These are phyloP conservation scores for Wickerhamiella domercqiae DNA, from an alignment of 805 yeast genomes.

Conservation along the genomic window DNA sequence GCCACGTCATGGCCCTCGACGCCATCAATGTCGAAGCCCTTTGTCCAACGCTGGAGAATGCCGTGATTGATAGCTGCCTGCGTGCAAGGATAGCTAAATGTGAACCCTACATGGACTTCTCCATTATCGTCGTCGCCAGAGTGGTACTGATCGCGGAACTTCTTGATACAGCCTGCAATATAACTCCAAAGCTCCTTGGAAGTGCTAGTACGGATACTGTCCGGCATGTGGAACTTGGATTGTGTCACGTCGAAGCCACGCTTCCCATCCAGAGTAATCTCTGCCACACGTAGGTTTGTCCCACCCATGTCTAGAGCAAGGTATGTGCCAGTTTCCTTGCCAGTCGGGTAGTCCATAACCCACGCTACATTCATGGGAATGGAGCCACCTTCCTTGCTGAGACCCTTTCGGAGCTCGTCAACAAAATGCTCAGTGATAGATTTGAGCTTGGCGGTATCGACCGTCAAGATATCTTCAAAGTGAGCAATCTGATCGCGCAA, in stretches of 20 bases:
- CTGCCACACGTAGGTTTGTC: constrained; percentile 85
- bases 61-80: constrained; percentile 79
- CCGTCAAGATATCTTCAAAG: constrained; percentile 47
- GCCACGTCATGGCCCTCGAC: constrained; percentile 94
- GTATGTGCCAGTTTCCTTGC: constrained; percentile 77
- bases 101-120: constrained; percentile 75
- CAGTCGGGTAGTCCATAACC: constrained; percentile 90
- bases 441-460: constrained; percentile 43
- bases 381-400: constrained; percentile 48
- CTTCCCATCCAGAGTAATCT: constrained; percentile 70
- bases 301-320: constrained; percentile 96
- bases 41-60: constrained; percentile 88
- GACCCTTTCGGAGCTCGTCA: constrained; percentile 66
- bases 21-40: constrained; percentile 85
- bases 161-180: constrained; percentile 66
- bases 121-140: constrained; percentile 33
- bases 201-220: constrained; percentile 60
- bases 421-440: constrained; percentile 63
- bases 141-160: constrained; percentile 56
- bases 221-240: constrained; percentile 72
- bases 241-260: constrained; percentile 74
- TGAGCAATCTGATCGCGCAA: constrained; percentile 42
- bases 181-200: constrained; percentile 65
- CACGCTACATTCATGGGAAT: constrained; percentile 97
- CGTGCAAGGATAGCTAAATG: constrained; percentile 70